Evolutionary conservation across 768 basidiomycete species (phyloP).

Genomic region (Trametes villosa): DNA sequence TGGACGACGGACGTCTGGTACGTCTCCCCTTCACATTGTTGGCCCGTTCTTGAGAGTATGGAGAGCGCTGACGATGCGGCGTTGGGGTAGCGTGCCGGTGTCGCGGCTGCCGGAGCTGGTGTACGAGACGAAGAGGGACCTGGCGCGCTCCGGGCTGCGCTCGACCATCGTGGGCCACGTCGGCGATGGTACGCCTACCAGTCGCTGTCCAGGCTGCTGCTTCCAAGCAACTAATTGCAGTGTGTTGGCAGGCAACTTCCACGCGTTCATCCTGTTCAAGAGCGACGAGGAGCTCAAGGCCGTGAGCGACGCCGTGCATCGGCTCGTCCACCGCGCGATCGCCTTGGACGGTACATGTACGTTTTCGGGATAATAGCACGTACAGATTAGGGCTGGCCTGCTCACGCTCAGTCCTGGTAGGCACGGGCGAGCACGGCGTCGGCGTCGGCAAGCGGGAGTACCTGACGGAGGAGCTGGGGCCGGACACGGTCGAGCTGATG

Average conservation of each 20-base stretch:
- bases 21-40: too few relatives aligned
- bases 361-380: constrained; percentile 28
- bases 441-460: constrained; percentile 85
- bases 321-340: constrained; percentile 72
- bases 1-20: constrained; percentile 84
- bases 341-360: constrained; percentile 78
- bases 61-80: too few relatives aligned
- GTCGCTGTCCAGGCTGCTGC: too few relatives aligned
- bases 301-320: constrained; percentile 46
- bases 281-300: constrained; percentile 41
- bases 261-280: constrained; percentile 42
- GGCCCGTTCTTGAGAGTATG: too few relatives aligned
- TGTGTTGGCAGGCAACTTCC: constrained; percentile 45
- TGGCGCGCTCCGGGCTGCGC: constrained; percentile 56
- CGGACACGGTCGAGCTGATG: constrained; percentile 84
- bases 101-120: constrained; percentile 68
- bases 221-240: too few relatives aligned
- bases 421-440: constrained; percentile 86
- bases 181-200: constrained; percentile 57
- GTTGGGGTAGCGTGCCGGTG: constrained; percentile 58
- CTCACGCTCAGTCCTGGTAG: constrained; percentile 40
- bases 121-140: constrained; percentile 72
- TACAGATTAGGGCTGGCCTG: background rate
- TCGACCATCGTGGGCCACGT: constrained; percentile 78
- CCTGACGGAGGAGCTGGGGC: constrained; percentile 80